A percentile compares a stretch with the other conserved stretches of the same genome.
These are phyloP conservation scores for Fistulinella staudtii DNA, from an alignment of 1,284 basidiomycete species.

Conservation along the genomic window DNA sequence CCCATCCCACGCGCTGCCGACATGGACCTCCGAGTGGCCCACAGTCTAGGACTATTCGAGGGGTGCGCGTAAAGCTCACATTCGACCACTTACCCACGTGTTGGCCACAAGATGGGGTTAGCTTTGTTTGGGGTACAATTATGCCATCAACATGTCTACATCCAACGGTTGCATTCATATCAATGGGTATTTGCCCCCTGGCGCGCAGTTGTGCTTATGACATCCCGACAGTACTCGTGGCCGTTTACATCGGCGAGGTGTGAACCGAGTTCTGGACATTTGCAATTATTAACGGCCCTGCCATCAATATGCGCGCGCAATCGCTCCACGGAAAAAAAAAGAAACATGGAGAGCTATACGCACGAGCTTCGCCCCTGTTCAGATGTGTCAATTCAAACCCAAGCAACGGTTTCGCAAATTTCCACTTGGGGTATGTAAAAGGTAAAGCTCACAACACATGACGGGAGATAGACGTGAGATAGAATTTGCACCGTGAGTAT, in stretches of 20 bases:
- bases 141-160: conserved; percentile 9
- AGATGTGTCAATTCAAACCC: neutral
- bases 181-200: conserved; percentile 2
- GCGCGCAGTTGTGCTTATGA: conserved; percentile 2
- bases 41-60: conserved; percentile 3
- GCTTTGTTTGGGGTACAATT: conserved; percentile 7
- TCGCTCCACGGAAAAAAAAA: conserved; percentile 14
- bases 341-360: neutral
- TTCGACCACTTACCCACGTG: neutral
- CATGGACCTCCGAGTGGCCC: conserved; percentile 4
- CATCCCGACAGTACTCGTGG: neutral
- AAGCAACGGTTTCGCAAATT: neutral
- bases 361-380: neutral
- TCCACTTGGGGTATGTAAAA: neutral
- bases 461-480: too few relatives aligned
- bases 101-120: neutral
- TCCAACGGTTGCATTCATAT: conserved; percentile 7
- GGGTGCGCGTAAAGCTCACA: conserved; percentile 4
- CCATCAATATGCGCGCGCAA: neutral
- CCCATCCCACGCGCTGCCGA: conserved; percentile 25
- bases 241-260: neutral
- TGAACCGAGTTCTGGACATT: neutral
- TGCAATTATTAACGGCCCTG: neutral
- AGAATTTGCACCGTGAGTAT: too few relatives aligned
- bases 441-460: too few relatives aligned